Percentiles rank a stretch among this genome's conserved stretches.
Evolutionary conservation across 2,329 filamentous ascomycete genomes (phyloP).

Genomic region (Dactylellina haptotyla): DNA sequence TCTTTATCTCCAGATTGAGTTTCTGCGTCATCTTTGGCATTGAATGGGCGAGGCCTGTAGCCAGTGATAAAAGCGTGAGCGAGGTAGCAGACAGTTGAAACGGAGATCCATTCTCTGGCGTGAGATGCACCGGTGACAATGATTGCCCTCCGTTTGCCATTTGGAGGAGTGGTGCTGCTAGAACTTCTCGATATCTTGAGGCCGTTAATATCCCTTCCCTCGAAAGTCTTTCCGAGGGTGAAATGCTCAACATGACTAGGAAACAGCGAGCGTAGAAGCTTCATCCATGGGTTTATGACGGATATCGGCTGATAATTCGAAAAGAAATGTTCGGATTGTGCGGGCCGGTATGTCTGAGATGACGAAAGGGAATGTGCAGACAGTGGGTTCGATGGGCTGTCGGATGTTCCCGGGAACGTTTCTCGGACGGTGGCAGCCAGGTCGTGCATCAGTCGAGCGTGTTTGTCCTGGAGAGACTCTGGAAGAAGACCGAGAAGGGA

Average conservation of each 20-base stretch:
- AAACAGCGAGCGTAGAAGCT: slow-evolving; percentile 87
- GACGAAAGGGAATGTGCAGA: slow-evolving; percentile 53
- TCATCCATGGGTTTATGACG: slow-evolving; percentile 91
- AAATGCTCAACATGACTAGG: slow-evolving; percentile 78
- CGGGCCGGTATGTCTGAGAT: slow-evolving; percentile 58
- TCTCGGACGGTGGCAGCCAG: slow-evolving; percentile 79
- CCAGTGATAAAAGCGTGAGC: slow-evolving; percentile 87
- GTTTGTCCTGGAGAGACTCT: slow-evolving; percentile 73
- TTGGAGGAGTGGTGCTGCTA: slow-evolving; percentile 64
- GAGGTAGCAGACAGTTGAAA: slow-evolving; percentile 87
- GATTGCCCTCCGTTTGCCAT: slow-evolving; percentile 71
- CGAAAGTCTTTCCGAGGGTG: slow-evolving; percentile 83
- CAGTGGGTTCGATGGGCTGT: slow-evolving; percentile 55
- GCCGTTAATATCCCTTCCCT: slow-evolving; percentile 85
- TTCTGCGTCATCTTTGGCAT: slow-evolving; percentile 43
- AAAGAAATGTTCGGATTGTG: slow-evolving; percentile 74
- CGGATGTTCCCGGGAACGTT: slow-evolving; percentile 71
- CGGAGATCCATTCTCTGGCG: slow-evolving; percentile 95
- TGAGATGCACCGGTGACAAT: slow-evolving; percentile 87
- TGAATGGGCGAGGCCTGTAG: slow-evolving; percentile 75
- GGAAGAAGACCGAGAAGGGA: slow-evolving; percentile 83
- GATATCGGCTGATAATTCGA: slow-evolving; percentile 88
- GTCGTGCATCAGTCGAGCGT: slow-evolving; percentile 81
- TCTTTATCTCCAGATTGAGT: slow-evolving; percentile 43
- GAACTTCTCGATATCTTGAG: slow-evolving; percentile 69